Evolutionary conservation across 2,329 filamentous ascomycete genomes (phyloP), one percentile per base, ranked within the genome.

Genomic region (Nectriaceae sp.): DNA sequence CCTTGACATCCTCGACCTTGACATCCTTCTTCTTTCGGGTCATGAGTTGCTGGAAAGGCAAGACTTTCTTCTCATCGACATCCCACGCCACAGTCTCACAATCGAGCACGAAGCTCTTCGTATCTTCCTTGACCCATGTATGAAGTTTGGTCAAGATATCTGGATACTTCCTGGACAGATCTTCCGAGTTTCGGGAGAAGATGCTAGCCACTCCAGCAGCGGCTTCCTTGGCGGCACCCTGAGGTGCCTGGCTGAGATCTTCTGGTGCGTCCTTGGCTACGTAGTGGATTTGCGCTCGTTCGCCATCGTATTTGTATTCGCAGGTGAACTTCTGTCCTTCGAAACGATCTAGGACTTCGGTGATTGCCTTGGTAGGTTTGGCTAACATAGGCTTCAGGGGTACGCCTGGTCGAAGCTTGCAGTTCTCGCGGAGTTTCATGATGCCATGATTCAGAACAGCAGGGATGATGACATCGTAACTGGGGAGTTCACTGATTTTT

Each of bases 41-140:
- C 94, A 97, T 97, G 38, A 99, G 80, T 66, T 96, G 91, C 69
- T 99, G 94, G 76, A 99, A 99, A 0, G 94, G 94, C 33, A 99
- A 71, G 13, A 99, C 90, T 69, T 96, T 96, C 78, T 96, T 97
- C 75, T 94, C 90, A 2, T 80, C 79, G n/a, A 90, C 80, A 69
- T 99, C 94, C 93, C 94, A 97, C 1, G 89, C 94, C 11, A 97
- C 94, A 1, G 93, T 96, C 74, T 99, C 94, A 66, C 94, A 99
- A 67, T 99, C 94, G n/a, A 99, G 76, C 13, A 99, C 94, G 64
- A 99, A 99, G 65, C 91, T 96, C 71, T 89, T 90, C 11, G 94
- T 96, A 22, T 87, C 90, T 2, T 85, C 75, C 66, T 95, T 95
- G 59, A 99, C 85, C 94, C 94, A 99, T 1, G 82, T 85, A 31